Conservation (phyloP, 148 eudicot genomes). For the Vaccinium macrocarpon region DNA sequence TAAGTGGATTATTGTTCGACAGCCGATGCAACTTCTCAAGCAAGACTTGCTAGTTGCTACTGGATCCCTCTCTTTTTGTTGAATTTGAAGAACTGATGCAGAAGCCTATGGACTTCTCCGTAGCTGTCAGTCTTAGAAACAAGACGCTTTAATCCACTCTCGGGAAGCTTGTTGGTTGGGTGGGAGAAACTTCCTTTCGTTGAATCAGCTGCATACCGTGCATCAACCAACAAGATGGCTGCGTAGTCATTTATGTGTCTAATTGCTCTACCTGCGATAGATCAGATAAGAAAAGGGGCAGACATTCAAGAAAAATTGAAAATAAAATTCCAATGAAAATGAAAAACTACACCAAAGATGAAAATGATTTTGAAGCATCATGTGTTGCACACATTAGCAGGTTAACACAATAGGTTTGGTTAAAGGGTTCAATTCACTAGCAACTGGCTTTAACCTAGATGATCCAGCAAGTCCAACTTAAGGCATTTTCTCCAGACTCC, state of each 20-base stretch:
- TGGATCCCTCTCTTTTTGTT: constrained; percentile 35
- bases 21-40: background rate
- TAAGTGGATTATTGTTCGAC: background rate
- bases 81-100: constrained; percentile 78
- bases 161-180: constrained; percentile 75
- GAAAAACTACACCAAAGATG: background rate
- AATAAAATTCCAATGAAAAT: background rate
- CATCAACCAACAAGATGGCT: constrained; percentile 82
- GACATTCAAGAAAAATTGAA: background rate
- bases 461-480: background rate
- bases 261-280: constrained; percentile 72
- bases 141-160: constrained; percentile 72
- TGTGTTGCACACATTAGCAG: background rate
- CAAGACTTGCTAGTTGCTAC: background rate
- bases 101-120: constrained; percentile 72
- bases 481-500: background rate
- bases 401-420: background rate
- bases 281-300: constrained; percentile 12
- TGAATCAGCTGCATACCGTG: constrained; percentile 68
- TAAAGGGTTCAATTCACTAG: background rate
- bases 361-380: background rate
- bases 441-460: background rate
- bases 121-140: constrained; percentile 49
- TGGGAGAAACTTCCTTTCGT: constrained; percentile 53
- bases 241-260: constrained; percentile 90